These are phyloP conservation scores for Penicillium longicatenatum DNA, from an alignment of 495 filamentous ascomycete species.

Conservation along the genomic window DNA sequence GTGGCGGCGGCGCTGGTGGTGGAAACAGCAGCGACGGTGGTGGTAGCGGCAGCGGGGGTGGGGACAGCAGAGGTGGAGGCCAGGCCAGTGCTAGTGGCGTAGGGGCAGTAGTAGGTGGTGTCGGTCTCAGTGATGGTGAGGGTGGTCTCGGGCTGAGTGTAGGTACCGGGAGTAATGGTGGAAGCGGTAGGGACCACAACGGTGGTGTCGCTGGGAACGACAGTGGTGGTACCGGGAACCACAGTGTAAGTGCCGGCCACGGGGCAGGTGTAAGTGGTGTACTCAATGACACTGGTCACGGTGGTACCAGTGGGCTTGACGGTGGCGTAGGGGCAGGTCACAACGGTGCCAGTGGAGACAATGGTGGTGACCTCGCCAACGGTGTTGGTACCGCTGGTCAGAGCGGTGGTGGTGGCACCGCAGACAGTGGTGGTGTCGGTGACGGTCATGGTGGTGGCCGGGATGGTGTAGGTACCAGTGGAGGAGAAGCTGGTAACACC, in stretches of 20 bases:
- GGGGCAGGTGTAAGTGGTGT: conserved; percentile 78
- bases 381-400: conserved; percentile 69
- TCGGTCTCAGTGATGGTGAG: conserved; percentile 70
- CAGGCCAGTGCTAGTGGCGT: conserved; percentile 48
- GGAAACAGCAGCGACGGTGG: conserved; percentile 21
- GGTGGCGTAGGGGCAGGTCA: conserved; percentile 74
- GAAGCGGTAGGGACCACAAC: conserved; percentile 67
- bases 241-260: conserved; percentile 80
- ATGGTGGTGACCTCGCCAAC: conserved; percentile 77
- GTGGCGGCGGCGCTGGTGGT: conserved; percentile 18
- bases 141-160: conserved; percentile 66
- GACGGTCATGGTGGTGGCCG: conserved; percentile 71
- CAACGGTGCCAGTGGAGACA: conserved; percentile 67
- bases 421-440: conserved; percentile 71
- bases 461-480: conserved; percentile 79
- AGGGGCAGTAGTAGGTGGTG: conserved; percentile 74
- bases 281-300: conserved; percentile 69
- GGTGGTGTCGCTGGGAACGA: conserved; percentile 54
- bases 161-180: conserved; percentile 69
- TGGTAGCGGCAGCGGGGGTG: conserved; percentile 23
- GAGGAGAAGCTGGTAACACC: conserved; percentile 67
- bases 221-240: conserved; percentile 63
- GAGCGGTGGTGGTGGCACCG: conserved; percentile 61
- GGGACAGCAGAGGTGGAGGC: conserved; percentile 26
- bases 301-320: conserved; percentile 61